Conservation (phyloP, 1,139 yeast species). For the Scheffersomyces parashehatae region DNA sequence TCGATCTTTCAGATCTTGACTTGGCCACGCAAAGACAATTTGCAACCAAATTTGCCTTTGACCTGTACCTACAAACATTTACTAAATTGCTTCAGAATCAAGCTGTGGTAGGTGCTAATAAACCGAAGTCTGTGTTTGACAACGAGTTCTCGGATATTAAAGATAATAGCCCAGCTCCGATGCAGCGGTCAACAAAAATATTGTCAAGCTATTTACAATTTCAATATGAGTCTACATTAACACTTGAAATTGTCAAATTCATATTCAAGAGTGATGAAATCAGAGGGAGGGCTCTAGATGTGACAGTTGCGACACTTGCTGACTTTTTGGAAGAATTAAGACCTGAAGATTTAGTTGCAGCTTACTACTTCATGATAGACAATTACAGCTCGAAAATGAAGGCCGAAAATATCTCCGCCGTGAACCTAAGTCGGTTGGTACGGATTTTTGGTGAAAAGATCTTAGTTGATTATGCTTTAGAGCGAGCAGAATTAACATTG, state of each 20-base stretch:
- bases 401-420: too few species aligned
- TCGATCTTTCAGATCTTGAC: too few species aligned
- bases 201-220: not conserved
- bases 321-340: not conserved
- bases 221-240: not conserved
- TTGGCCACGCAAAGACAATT: too few species aligned
- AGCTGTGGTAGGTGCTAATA: not conserved
- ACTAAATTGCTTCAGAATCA: too few species aligned
- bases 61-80: too few species aligned
- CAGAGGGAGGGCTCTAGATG: not conserved
- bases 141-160: not conserved
- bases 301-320: not conserved
- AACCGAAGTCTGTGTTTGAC: not conserved
- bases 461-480: conserved; percentile 26
- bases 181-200: too few species aligned
- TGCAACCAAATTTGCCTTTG: too few species aligned
- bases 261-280: not conserved
- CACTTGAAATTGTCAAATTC: not conserved
- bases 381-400: not conserved
- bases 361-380: not conserved
- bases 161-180: not conserved
- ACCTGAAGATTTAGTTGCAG: not conserved
- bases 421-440: conserved; percentile 13
- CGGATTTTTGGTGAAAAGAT: conserved; percentile 34
- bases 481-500: conserved; percentile 37